A percentile compares a stretch with the other conserved stretches of the same genome.
Evolutionary conservation across 495 filamentous ascomycete species (phyloP).

Genomic region (Neurospora hispaniola): DNA sequence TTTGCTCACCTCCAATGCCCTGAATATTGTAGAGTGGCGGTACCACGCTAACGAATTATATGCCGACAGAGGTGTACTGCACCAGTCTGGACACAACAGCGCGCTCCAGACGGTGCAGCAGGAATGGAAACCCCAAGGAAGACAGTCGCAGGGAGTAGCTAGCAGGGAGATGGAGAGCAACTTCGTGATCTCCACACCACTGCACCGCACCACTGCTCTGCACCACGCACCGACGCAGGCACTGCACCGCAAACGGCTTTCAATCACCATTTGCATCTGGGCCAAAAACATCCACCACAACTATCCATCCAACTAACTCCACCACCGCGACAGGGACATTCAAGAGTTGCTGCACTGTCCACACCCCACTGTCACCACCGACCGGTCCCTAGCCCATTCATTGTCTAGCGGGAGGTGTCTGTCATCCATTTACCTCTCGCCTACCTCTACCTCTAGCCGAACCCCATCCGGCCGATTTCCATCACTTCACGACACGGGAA

Average conservation of each 20-base stretch:
- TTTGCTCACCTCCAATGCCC: too few relatives aligned
- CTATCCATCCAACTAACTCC: neutral
- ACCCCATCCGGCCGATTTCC: neutral
- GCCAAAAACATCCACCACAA: neutral
- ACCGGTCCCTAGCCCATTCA: neutral
- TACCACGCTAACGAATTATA: too few relatives aligned
- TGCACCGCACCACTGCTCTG: too few relatives aligned
- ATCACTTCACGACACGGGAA: neutral
- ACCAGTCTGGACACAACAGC: slow-evolving; percentile 10
- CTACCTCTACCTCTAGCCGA: neutral
- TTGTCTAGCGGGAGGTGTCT: neutral
- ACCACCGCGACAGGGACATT: neutral
- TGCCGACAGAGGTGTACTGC: too few relatives aligned
- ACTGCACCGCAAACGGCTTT: neutral
- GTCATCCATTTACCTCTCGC: neutral
- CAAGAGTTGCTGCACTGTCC: neutral
- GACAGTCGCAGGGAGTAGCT: neutral
- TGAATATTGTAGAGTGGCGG: too few relatives aligned
- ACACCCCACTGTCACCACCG: neutral
- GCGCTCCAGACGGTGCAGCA: neutral
- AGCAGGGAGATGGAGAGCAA: neutral
- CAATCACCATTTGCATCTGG: neutral
- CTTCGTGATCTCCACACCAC: neutral
- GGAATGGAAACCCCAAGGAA: neutral
- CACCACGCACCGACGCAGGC: too few relatives aligned